Conservation (phyloP, 129 eudicot species). For the Calendula officinalis region DNA sequence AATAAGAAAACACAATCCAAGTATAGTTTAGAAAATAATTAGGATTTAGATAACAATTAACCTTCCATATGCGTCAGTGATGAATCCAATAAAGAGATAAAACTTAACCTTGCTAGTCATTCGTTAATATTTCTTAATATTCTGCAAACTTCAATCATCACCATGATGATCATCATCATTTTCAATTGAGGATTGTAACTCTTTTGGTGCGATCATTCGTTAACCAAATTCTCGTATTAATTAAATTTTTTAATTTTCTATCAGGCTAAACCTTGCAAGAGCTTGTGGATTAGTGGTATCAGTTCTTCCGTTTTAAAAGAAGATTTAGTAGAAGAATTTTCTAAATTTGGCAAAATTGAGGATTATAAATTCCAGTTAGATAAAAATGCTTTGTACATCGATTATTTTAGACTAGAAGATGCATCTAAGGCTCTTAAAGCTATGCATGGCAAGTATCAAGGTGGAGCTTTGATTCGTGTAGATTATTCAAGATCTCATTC, state of each 20-base stretch:
- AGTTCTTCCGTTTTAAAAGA: slow-evolving; percentile 61
- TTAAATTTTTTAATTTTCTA: slow-evolving; percentile 5
- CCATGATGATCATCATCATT: no score
- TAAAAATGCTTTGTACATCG: slow-evolving; percentile 61
- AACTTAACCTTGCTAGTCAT: no score
- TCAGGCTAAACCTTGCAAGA: slow-evolving; percentile 86
- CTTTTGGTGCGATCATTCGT: neutral
- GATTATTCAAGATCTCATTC: slow-evolving; percentile 72
- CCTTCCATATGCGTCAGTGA: neutral
- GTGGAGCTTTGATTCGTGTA: slow-evolving; percentile 67
- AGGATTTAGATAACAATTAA: slow-evolving; percentile 1
- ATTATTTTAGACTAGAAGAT: slow-evolving; percentile 65
- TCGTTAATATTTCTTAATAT: no score
- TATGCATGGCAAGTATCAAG: slow-evolving; percentile 59
- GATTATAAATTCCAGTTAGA: slow-evolving; percentile 65
- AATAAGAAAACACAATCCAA: neutral
- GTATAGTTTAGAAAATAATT: slow-evolving; percentile 2
- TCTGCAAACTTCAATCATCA: no score
- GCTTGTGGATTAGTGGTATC: slow-evolving; percentile 85
- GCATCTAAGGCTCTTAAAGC: slow-evolving; percentile 73
- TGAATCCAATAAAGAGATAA: neutral
- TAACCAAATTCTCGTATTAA: slow-evolving; percentile 4
- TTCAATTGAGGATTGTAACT: slow-evolving; percentile 4
- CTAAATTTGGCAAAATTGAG: slow-evolving; percentile 69
- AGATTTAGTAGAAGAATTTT: slow-evolving; percentile 64